phyloP scores from a whole-genome alignment of 495 filamentous ascomycete genomes.

The Talaromyces stipitatus region DNA sequence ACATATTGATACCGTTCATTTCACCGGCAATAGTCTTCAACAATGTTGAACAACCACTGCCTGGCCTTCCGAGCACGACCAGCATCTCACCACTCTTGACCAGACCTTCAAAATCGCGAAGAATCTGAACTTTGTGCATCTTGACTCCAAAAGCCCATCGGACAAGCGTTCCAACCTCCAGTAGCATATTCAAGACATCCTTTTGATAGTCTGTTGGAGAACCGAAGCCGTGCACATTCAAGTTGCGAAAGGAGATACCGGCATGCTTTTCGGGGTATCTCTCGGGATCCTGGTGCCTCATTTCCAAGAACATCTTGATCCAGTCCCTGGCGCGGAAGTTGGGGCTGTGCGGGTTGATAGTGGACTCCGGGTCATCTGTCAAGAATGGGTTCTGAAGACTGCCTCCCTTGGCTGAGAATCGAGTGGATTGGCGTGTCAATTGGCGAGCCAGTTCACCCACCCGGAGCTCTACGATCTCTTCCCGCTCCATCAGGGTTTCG shows the following conservation, averaged over 20 bases:
- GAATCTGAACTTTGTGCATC: slow-evolving; percentile 53
- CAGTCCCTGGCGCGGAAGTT: slow-evolving; percentile 45
- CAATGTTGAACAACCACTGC: slow-evolving; percentile 71
- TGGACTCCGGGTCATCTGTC: slow-evolving; percentile 31
- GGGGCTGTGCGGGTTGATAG: slow-evolving; percentile 35
- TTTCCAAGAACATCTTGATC: slow-evolving; percentile 43
- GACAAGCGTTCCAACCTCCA: slow-evolving; percentile 44
- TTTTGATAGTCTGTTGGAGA: slow-evolving; percentile 76
- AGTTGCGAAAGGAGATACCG: slow-evolving; percentile 47
- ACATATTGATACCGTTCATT: slow-evolving; percentile 63
- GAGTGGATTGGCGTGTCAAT: slow-evolving; percentile 40
- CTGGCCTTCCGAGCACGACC: slow-evolving; percentile 70
- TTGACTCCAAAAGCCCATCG: slow-evolving; percentile 35
- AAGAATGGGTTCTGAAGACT: slow-evolving; percentile 39
- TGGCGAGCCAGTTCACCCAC: slow-evolving; percentile 39
- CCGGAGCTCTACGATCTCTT: slow-evolving; percentile 27
- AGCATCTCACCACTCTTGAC: slow-evolving; percentile 72
- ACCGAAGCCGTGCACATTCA: slow-evolving; percentile 73
- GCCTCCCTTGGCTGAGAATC: slow-evolving; percentile 21
- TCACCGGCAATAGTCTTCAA: slow-evolving; percentile 75
- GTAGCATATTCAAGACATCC: slow-evolving; percentile 60
- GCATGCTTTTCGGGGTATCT: slow-evolving; percentile 35
- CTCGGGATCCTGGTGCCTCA: slow-evolving; percentile 41
- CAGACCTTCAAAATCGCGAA: slow-evolving; percentile 73
- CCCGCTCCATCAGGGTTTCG: slow-evolving; percentile 27